Percentiles rank a stretch among this genome's conserved stretches.
phyloP scores from a whole-genome alignment of 495 filamentous ascomycete genomes.

The Penicillium desertorum region DNA sequence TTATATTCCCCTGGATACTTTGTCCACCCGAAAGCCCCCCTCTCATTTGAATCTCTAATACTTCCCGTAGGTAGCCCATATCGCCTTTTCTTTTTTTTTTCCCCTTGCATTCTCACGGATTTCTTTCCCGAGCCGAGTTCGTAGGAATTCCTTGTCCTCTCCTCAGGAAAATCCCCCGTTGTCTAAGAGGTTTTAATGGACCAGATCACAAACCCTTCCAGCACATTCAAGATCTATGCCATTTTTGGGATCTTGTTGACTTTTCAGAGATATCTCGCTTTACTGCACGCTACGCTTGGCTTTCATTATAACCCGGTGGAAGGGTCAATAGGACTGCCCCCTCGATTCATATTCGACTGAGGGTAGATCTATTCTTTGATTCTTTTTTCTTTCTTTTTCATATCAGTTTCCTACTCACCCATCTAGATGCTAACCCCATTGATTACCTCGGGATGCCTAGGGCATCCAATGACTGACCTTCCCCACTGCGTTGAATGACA shows the following conservation, averaged over 20 bases:
- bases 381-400: not conserved
- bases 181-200: not conserved
- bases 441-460: constrained; percentile 11
- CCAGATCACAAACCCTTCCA: not conserved
- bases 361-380: not conserved
- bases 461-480: constrained; percentile 17
- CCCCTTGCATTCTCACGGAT: constrained; percentile 4
- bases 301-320: not conserved
- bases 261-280: constrained; percentile 3
- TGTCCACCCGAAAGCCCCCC: not conserved
- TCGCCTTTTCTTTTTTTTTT: not conserved
- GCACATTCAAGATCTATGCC: not conserved
- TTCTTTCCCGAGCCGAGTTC: not conserved
- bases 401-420: constrained; percentile 1
- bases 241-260: not conserved
- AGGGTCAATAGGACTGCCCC: not conserved
- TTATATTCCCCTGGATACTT: not conserved
- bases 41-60: not conserved
- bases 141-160: not conserved
- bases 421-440: constrained; percentile 21
- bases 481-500: constrained; percentile 17
- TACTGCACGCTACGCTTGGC: not conserved
- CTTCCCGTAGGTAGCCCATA: not conserved
- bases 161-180: not conserved
- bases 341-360: not conserved